Evolutionary conservation across 257 asterid genomes (phyloP).

Genomic region (Mitragyna speciosa): DNA sequence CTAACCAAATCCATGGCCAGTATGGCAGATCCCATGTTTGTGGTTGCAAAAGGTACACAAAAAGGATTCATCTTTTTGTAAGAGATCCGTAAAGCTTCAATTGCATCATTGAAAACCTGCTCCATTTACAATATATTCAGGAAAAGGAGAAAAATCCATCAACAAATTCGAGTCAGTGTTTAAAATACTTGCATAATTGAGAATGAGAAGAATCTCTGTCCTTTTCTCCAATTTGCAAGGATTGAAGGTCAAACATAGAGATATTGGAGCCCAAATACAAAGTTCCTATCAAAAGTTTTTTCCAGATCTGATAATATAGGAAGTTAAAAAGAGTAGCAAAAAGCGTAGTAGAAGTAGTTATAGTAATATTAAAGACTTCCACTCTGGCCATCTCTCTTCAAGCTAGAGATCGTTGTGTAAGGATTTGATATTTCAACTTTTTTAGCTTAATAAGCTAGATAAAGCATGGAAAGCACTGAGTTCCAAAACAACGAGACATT

Average conservation of each 20-base stretch:
- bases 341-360: neutral
- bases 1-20: conserved; percentile 94
- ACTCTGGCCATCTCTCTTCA: neutral
- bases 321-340: neutral
- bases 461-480: neutral
- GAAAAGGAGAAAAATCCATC: neutral
- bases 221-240: neutral
- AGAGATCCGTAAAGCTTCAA: conserved; percentile 85
- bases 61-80: conserved; percentile 93
- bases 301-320: neutral
- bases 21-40: conserved; percentile 98
- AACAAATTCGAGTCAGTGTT: neutral
- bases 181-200: neutral
- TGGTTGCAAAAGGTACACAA: conserved; percentile 96
- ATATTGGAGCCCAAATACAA: neutral
- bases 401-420: neutral
- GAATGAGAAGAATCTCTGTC: too few species aligned
- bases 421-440: neutral
- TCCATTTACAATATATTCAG: conserved; percentile 23
- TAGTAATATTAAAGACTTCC: neutral
- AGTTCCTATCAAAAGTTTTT: neutral
- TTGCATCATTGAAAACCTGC: conserved; percentile 89
- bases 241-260: neutral
- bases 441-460: neutral
- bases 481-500: neutral